Evolutionary conservation across 1,284 basidiomycete genomes (phyloP).

Genomic region (Testicularia cyperi): DNA sequence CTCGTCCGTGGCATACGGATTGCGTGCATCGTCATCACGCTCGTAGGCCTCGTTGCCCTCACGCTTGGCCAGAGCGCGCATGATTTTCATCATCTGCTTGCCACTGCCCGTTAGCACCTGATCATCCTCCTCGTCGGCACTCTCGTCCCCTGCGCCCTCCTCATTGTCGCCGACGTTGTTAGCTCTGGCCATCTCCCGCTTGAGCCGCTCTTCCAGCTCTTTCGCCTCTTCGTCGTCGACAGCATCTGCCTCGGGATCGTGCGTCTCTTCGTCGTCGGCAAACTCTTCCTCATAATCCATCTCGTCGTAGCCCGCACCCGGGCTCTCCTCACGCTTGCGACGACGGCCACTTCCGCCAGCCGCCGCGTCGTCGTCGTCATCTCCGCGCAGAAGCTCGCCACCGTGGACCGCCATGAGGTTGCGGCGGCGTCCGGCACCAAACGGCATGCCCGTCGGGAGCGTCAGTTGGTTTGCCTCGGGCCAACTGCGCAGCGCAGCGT

Average conservation of each 20-base stretch:
- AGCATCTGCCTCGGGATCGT: conserved; percentile 33
- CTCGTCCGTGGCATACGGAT: conserved; percentile 54
- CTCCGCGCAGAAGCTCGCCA: conserved; percentile 33
- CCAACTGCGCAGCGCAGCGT: conserved; percentile 31
- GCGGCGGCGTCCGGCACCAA: conserved; percentile 32
- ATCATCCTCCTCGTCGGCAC: conserved; percentile 41
- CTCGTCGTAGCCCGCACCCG: conserved; percentile 48
- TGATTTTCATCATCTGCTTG: conserved; percentile 59
- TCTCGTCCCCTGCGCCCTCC: conserved; percentile 30
- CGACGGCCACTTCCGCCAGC: too few species aligned
- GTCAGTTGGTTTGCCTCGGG: conserved; percentile 27
- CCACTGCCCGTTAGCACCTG: conserved; percentile 54
- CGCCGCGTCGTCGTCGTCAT: conserved; percentile 35
- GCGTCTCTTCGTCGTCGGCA: conserved; percentile 56
- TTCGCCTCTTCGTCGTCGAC: conserved; percentile 53
- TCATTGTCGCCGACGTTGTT: conserved; percentile 48
- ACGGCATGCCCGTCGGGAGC: conserved; percentile 36
- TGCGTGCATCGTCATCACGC: conserved; percentile 55
- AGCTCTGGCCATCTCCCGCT: conserved; percentile 58
- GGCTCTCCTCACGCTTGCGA: conserved; percentile 31
- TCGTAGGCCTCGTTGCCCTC: conserved; percentile 57
- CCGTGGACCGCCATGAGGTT: conserved; percentile 43
- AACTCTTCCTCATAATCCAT: conserved; percentile 58
- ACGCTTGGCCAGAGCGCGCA: conserved; percentile 52
- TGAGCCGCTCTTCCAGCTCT: conserved; percentile 57